Percentiles rank a stretch among this genome's conserved stretches.
Conservation (phyloP, 2,329 filamentous ascomycete species). For the Ophiostoma novo-ulmi region DNA sequence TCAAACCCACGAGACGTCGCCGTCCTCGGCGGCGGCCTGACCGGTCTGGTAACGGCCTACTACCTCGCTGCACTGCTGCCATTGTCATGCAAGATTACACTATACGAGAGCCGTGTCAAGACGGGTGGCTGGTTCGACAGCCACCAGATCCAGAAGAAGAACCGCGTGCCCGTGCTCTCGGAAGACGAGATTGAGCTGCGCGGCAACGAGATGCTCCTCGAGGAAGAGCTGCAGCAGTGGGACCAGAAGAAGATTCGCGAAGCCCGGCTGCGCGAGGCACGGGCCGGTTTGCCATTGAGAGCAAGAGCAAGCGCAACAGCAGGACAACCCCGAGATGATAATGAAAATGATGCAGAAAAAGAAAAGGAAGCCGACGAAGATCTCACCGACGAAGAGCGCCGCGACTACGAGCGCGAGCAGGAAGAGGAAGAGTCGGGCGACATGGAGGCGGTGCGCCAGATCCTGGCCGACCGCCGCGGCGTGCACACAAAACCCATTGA, state of each 20-base stretch:
- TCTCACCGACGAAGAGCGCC: neutral
- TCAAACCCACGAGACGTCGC: constrained; percentile 42
- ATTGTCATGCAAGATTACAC: constrained; percentile 60
- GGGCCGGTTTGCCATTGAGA: neutral
- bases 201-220: neutral
- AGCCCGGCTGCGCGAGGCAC: neutral
- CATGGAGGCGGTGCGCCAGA: constrained; percentile 14
- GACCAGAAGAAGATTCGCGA: constrained; percentile 7
- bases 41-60: constrained; percentile 72
- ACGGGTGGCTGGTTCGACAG: constrained; percentile 83
- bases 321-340: too few relatives aligned
- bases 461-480: constrained; percentile 8
- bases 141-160: constrained; percentile 39
- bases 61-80: constrained; percentile 67
- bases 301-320: too few relatives aligned
- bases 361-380: constrained; percentile 27
- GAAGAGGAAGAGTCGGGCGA: constrained; percentile 1
- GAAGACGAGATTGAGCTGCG: constrained; percentile 14
- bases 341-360: neutral
- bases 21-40: constrained; percentile 75
- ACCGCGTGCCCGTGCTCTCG: neutral
- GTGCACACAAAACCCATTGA: neutral
- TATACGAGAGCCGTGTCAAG: constrained; percentile 68
- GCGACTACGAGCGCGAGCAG: neutral
- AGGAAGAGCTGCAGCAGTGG: constrained; percentile 13